Evolutionary conservation across 2,329 filamentous ascomycete genomes (phyloP).

Genomic region (Diaporthe vaccinii): DNA sequence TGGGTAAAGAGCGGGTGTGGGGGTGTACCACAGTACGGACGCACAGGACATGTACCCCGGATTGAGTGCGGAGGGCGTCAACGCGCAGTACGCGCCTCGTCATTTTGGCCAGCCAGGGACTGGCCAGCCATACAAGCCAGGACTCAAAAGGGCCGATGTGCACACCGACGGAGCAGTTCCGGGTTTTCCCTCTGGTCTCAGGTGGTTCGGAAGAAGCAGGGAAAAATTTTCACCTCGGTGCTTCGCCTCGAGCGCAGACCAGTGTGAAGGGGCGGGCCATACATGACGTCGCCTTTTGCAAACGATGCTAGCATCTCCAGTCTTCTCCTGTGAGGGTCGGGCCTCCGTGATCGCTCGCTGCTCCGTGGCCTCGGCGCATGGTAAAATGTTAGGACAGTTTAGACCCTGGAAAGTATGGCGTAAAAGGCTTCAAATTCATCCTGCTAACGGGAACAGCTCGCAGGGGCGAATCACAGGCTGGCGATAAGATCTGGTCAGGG

Average conservation of each 20-base stretch:
- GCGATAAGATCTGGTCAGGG: slow-evolving; percentile 36
- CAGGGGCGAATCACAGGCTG: slow-evolving; percentile 33
- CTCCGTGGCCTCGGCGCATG: not conserved
- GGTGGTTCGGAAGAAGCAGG: slow-evolving; percentile 17
- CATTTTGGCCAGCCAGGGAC: not conserved
- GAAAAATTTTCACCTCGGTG: slow-evolving; percentile 32
- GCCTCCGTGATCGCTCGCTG: slow-evolving; percentile 29
- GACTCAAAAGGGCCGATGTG: slow-evolving; percentile 17
- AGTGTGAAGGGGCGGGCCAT: slow-evolving; percentile 1
- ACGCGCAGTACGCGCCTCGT: slow-evolving; percentile 22
- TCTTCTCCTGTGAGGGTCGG: not conserved
- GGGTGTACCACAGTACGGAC: slow-evolving; percentile 23
- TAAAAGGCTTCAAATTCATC: slow-evolving; percentile 39
- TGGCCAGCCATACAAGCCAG: not conserved
- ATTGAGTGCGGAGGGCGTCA: slow-evolving; percentile 17
- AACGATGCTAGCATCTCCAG: slow-evolving; percentile 19
- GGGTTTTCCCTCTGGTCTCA: not conserved
- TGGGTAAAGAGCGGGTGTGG: slow-evolving; percentile 20
- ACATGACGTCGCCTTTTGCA: slow-evolving; percentile 14
- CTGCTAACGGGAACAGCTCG: slow-evolving; percentile 27
- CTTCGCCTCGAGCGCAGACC: not conserved
- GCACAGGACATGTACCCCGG: slow-evolving; percentile 24
- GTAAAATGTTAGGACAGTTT: not conserved
- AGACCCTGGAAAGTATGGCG: slow-evolving; percentile 33
- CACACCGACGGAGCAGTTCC: slow-evolving; percentile 23